Conservation (phyloP, 2,329 filamentous ascomycete species). For the Cordyceps farinosa region DNA sequence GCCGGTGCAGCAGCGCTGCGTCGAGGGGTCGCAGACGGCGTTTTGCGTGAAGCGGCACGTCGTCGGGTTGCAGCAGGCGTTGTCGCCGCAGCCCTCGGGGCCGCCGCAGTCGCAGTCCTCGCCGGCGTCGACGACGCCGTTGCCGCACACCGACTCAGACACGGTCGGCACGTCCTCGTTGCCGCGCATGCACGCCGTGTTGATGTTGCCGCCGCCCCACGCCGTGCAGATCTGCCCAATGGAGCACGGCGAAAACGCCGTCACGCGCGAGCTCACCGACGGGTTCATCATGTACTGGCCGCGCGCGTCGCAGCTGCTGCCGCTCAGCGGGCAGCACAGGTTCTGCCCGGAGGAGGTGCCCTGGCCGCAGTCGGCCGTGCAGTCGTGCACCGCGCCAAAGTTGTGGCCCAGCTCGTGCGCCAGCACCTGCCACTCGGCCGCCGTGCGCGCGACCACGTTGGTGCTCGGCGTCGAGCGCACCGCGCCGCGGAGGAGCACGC, state of each 20-base stretch:
- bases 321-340: slow-evolving; percentile 68
- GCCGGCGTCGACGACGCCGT: slow-evolving; percentile 82
- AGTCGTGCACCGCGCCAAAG: slow-evolving; percentile 87
- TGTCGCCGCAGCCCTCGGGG: slow-evolving; percentile 56
- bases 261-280: slow-evolving; percentile 65
- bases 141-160: slow-evolving; percentile 76
- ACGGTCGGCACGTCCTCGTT: slow-evolving; percentile 75
- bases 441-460: slow-evolving; percentile 75
- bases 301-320: slow-evolving; percentile 62
- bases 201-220: slow-evolving; percentile 68
- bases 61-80: slow-evolving; percentile 70
- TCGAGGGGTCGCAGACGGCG: slow-evolving; percentile 68
- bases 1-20: slow-evolving; percentile 66
- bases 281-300: slow-evolving; percentile 86
- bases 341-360: slow-evolving; percentile 40
- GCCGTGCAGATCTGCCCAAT: slow-evolving; percentile 85
- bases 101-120: slow-evolving; percentile 91
- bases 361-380: slow-evolving; percentile 54
- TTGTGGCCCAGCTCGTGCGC: slow-evolving; percentile 85
- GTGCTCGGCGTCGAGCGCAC: slow-evolving; percentile 49
- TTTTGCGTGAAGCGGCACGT: slow-evolving; percentile 73
- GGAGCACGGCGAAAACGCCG: slow-evolving; percentile 73
- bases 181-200: slow-evolving; percentile 66
- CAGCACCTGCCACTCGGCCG: slow-evolving; percentile 82
- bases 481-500: slow-evolving; percentile 34